Evolutionary conservation across 768 basidiomycete species (phyloP).

Genomic region (Astraeus odoratus): DNA sequence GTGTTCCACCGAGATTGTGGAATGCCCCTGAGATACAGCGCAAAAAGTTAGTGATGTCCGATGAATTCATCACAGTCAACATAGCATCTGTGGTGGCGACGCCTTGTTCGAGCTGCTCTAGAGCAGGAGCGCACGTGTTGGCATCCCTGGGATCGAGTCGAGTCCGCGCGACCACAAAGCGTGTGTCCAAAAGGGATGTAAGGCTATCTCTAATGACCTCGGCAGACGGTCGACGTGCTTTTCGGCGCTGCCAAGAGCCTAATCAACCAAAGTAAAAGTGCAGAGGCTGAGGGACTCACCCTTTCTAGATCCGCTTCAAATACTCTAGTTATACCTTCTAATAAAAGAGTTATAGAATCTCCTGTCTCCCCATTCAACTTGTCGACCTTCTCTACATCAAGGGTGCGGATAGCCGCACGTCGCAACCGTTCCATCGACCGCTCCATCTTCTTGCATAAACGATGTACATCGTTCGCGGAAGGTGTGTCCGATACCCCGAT

Average conservation of each 20-base stretch:
- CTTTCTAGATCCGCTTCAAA: constrained; percentile 25
- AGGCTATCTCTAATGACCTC: constrained; percentile 29
- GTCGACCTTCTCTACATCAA: constrained; percentile 31
- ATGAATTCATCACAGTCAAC: constrained; percentile 5
- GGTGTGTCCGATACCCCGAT: background rate
- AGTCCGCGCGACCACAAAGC: constrained; percentile 48
- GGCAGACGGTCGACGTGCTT: constrained; percentile 2
- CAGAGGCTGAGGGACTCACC: constrained; percentile 19
- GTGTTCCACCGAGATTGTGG: constrained; percentile 58
- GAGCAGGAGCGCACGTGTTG: constrained; percentile 39
- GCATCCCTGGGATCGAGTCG: constrained; percentile 34
- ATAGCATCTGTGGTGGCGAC: constrained; percentile 17
- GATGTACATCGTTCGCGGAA: constrained; percentile 15
- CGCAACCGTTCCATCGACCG: constrained; percentile 56
- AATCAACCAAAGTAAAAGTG: background rate
- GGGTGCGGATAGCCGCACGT: constrained; percentile 38
- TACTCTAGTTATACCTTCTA: constrained; percentile 30
- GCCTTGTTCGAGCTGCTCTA: constrained; percentile 43
- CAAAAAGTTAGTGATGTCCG: constrained; percentile 42
- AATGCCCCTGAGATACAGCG: constrained; percentile 70
- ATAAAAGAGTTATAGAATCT: constrained; percentile 21
- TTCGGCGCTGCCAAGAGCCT: constrained; percentile 4
- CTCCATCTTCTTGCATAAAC: constrained; percentile 46
- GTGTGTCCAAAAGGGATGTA: constrained; percentile 45
- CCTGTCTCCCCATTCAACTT: constrained; percentile 2